phyloP scores from a whole-genome alignment of 495 filamentous ascomycete genomes.

The Neurospora sp. region DNA sequence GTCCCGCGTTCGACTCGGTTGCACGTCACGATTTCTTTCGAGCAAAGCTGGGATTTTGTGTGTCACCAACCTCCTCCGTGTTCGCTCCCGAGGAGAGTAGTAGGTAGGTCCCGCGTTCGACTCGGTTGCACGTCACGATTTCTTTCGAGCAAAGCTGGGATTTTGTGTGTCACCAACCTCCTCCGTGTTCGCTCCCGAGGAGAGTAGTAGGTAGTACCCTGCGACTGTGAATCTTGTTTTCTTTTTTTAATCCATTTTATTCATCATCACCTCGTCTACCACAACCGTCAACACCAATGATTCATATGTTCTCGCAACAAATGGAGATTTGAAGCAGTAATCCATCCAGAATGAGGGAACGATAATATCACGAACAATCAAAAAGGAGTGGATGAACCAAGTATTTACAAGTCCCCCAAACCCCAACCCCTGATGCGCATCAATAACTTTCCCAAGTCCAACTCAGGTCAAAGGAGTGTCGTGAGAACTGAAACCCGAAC shows the following conservation, averaged over 20 bases:
- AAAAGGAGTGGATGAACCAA: neutral
- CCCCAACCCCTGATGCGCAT: neutral
- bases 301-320: neutral
- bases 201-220: neutral
- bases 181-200: neutral
- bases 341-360: neutral
- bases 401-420: neutral
- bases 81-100: neutral
- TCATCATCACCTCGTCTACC: neutral
- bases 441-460: neutral
- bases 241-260: neutral
- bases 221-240: no score
- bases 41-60: neutral
- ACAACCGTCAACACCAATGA: neutral
- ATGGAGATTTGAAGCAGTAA: neutral
- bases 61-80: neutral
- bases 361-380: neutral
- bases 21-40: neutral
- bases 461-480: neutral
- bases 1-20: neutral
- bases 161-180: neutral
- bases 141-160: neutral
- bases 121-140: neutral
- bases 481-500: neutral
- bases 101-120: neutral